Evolutionary conservation across 352 stramenopile species (phyloP).

Genomic region (Phytophthora palmivora): DNA sequence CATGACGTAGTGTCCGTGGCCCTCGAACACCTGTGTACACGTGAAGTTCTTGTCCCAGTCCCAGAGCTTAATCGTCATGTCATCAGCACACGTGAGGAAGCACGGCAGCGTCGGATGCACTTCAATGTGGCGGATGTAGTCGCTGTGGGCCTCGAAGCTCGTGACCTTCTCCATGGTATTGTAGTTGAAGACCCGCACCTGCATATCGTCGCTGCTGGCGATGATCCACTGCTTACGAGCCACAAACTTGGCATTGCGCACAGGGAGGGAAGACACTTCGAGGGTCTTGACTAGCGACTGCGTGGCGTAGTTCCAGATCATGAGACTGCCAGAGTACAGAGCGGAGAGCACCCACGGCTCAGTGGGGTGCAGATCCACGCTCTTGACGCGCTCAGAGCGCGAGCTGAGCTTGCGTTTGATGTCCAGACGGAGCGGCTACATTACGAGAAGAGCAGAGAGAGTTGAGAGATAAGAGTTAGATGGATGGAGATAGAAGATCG

Average conservation of each 20-base stretch:
- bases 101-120: slow-evolving; percentile 98
- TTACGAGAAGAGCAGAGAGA: not conserved
- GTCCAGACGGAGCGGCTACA: slow-evolving; percentile 77
- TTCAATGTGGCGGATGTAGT: slow-evolving; percentile 98
- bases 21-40: slow-evolving; percentile 86
- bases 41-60: slow-evolving; percentile 94
- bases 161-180: slow-evolving; percentile 99
- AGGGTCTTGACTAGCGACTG: slow-evolving; percentile 97
- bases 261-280: slow-evolving; percentile 95
- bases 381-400: slow-evolving; percentile 98
- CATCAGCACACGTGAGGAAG: slow-evolving; percentile 96
- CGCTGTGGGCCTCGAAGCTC: slow-evolving; percentile 96
- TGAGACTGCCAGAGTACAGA: slow-evolving; percentile 98
- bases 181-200: slow-evolving; percentile 99
- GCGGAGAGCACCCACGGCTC: slow-evolving; percentile 98
- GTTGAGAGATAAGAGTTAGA: slow-evolving; percentile 24
- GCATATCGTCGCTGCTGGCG: slow-evolving; percentile 96
- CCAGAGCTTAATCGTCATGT: slow-evolving; percentile 99
- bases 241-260: slow-evolving; percentile 95
- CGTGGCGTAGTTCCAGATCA: slow-evolving; percentile 99
- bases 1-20: slow-evolving; percentile 99
- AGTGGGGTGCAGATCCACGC: slow-evolving; percentile 97
- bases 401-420: slow-evolving; percentile 96
- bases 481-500: slow-evolving; percentile 8
- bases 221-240: slow-evolving; percentile 98